A percentile compares a stretch with the other conserved stretches of the same genome.
These are phyloP conservation scores for Cordyceps javanica DNA, from an alignment of 2,329 filamentous ascomycete genomes.

Conservation along the genomic window DNA sequence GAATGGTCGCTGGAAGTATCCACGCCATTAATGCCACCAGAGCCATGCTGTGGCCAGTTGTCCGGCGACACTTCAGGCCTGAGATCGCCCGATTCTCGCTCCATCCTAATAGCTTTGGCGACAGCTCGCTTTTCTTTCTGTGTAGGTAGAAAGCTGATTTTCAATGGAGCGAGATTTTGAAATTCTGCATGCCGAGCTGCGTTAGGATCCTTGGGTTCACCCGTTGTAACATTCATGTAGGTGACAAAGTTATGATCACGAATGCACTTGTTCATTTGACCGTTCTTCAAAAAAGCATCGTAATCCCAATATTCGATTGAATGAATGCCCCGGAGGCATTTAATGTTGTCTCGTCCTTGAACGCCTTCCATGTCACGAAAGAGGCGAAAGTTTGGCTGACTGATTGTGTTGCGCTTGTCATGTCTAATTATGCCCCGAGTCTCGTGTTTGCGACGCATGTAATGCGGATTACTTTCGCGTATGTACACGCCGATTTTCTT, in stretches of 20 bases:
- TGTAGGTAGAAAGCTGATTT: neutral
- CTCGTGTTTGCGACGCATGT: slow-evolving; percentile 35
- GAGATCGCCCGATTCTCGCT: neutral
- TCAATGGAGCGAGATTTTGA: slow-evolving; percentile 19
- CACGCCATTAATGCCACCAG: too few species aligned
- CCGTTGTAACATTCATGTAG: slow-evolving; percentile 22
- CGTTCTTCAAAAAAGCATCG: slow-evolving; percentile 18
- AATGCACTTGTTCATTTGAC: slow-evolving; percentile 13
- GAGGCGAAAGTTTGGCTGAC: slow-evolving; percentile 35
- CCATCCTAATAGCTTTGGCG: neutral
- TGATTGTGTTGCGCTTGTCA: slow-evolving; percentile 23
- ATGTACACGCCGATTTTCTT: slow-evolving; percentile 35
- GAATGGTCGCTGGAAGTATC: neutral
- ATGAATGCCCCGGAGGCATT: slow-evolving; percentile 36
- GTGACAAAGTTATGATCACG: slow-evolving; percentile 25
- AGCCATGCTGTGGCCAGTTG: too few species aligned
- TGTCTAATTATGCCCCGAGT: slow-evolving; percentile 16
- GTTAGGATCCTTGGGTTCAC: slow-evolving; percentile 15
- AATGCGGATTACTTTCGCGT: slow-evolving; percentile 26
- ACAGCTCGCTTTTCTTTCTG: neutral
- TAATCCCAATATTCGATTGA: slow-evolving; percentile 37
- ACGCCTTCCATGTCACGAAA: slow-evolving; percentile 32
- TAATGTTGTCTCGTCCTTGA: slow-evolving; percentile 40
- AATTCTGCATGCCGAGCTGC: slow-evolving; percentile 16
- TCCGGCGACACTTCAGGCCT: neutral